Evolutionary conservation across 345 rosid species (phyloP).

Genomic region (Gossypium raimondii): DNA sequence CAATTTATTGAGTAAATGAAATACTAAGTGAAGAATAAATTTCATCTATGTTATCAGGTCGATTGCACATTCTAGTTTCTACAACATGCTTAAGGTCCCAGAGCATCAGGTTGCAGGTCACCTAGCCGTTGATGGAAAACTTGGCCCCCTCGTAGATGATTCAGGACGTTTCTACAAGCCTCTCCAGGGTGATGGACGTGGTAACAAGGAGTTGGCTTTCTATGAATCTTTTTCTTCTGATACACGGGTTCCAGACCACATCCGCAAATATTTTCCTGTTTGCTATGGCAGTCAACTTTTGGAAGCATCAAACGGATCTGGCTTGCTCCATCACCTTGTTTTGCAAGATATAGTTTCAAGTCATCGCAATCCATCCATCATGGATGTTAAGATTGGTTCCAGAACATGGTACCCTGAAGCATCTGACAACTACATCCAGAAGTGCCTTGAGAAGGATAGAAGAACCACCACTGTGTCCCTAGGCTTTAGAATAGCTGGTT

Average conservation of each 20-base stretch:
- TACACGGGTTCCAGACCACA: conserved; percentile 54
- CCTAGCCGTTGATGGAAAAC: conserved; percentile 51
- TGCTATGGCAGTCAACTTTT: conserved; percentile 66
- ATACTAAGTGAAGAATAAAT: conserved; percentile 3
- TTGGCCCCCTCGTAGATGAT: conserved; percentile 78
- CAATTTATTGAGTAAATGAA: not conserved
- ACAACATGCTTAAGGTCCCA: conserved; percentile 70
- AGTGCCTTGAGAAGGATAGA: conserved; percentile 62
- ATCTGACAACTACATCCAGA: conserved; percentile 58
- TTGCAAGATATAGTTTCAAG: conserved; percentile 53
- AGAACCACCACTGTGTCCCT: conserved; percentile 42
- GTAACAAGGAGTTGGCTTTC: conserved; percentile 64
- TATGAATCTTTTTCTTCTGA: conserved; percentile 58
- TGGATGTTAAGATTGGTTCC: conserved; percentile 89
- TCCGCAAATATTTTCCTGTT: conserved; percentile 62
- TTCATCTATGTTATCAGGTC: conserved; percentile 20
- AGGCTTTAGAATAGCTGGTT: conserved; percentile 83
- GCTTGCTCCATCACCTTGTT: conserved; percentile 55
- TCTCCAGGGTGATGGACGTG: conserved; percentile 65
- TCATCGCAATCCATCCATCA: conserved; percentile 49
- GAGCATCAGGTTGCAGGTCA: conserved; percentile 99
- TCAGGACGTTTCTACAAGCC: conserved; percentile 91
- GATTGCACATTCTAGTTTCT: conserved; percentile 7
- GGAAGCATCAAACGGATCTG: conserved; percentile 80
- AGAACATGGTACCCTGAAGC: conserved; percentile 95